A percentile compares a stretch with the other conserved stretches of the same genome.
Conservation (phyloP, 2,329 filamentous ascomycete genomes). For the Mollisiaceae sp. region DNA sequence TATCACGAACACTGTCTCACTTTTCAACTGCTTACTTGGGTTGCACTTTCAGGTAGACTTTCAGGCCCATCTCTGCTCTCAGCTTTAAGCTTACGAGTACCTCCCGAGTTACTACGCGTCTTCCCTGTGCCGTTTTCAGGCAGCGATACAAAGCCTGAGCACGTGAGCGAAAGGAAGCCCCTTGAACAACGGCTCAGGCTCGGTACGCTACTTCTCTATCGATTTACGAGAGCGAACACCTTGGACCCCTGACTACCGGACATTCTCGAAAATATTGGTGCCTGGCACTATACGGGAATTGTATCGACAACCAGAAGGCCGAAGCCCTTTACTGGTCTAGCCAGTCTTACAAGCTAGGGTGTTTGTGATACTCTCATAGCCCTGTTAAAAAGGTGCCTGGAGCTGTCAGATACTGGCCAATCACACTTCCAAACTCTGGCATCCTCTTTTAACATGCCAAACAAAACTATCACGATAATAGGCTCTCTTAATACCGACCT, state of each 20-base stretch:
- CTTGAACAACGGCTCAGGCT: background rate
- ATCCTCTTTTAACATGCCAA: constrained; percentile 27
- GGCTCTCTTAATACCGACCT: constrained; percentile 96
- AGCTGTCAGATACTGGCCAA: background rate
- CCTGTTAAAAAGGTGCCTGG: background rate
- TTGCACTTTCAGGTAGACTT: constrained; percentile 2
- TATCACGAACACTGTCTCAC: constrained; percentile 3
- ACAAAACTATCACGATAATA: constrained; percentile 72
- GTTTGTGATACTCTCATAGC: too few relatives aligned
- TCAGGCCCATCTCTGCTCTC: background rate
- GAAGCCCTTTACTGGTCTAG: background rate
- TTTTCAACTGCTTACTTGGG: constrained; percentile 13
- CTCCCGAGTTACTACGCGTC: constrained; percentile 20
- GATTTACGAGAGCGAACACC: background rate
- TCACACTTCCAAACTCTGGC: background rate
- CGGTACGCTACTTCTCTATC: background rate
- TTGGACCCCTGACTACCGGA: background rate
- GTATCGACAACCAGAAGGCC: background rate
- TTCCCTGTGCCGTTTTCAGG: constrained; percentile 15
- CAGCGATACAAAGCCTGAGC: constrained; percentile 17
- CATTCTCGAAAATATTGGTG: background rate
- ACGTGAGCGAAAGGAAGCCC: constrained; percentile 16
- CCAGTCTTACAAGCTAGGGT: too few relatives aligned
- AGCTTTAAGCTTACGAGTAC: constrained; percentile 19
- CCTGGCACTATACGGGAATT: background rate